phyloP scores from a whole-genome alignment of 495 filamentous ascomycete genomes.

The Lophiotrema nucula region DNA sequence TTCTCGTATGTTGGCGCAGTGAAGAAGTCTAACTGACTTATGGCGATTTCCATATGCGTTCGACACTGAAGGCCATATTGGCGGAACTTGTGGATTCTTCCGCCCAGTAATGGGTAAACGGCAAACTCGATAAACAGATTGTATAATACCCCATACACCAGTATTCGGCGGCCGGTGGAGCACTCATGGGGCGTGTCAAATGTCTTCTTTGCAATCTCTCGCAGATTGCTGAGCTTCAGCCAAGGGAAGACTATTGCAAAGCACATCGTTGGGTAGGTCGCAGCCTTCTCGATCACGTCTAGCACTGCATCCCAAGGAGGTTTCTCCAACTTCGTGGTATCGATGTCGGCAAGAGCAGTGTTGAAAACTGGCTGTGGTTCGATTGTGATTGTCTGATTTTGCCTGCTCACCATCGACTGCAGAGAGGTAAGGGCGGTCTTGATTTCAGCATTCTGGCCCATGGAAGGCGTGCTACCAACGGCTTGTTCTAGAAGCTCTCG shows the following conservation, averaged over 20 bases:
- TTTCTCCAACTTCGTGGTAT: slow-evolving; percentile 15
- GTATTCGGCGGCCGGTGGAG: slow-evolving; percentile 55
- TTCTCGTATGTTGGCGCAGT: slow-evolving; percentile 59
- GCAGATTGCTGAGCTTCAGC: slow-evolving; percentile 53
- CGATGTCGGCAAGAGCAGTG: slow-evolving; percentile 4
- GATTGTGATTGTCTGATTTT: neutral
- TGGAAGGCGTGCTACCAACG: slow-evolving; percentile 49
- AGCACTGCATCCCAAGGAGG: slow-evolving; percentile 17
- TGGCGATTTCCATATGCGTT: slow-evolving; percentile 57
- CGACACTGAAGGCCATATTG: slow-evolving; percentile 49
- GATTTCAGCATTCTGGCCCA: slow-evolving; percentile 55
- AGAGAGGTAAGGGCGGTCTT: slow-evolving; percentile 53
- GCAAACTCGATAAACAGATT: slow-evolving; percentile 54
- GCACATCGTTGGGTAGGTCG: slow-evolving; percentile 13
- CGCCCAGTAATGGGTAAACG: neutral
- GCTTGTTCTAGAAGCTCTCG: slow-evolving; percentile 61
- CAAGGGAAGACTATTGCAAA: slow-evolving; percentile 27
- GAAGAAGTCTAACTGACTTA: slow-evolving; percentile 57
- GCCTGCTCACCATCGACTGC: slow-evolving; percentile 42
- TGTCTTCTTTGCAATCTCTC: slow-evolving; percentile 57
- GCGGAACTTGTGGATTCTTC: slow-evolving; percentile 21
- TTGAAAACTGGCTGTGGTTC: neutral
- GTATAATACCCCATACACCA: slow-evolving; percentile 57
- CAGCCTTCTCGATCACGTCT: slow-evolving; percentile 16
- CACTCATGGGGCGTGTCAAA: slow-evolving; percentile 61